Conservation (phyloP, 2,329 filamentous ascomycete genomes). For the Thermoascus crustaceus region DNA sequence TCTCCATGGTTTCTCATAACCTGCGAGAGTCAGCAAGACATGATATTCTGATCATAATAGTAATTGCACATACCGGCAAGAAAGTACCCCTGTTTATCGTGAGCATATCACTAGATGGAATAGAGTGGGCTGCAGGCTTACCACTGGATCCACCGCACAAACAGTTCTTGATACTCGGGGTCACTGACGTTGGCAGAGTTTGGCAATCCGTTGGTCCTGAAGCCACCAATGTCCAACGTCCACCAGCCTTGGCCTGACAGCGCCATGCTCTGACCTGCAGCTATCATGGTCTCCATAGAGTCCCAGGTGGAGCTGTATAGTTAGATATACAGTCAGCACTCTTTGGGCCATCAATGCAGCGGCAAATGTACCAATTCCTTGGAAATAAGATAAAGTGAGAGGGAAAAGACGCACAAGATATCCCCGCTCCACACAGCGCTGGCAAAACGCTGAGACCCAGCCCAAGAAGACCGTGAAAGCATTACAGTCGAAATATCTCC, state of each 20-base stretch:
- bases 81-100: too few relatives aligned
- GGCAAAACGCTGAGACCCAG: conserved; percentile 55
- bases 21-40: too few relatives aligned
- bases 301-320: too few relatives aligned
- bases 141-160: conserved; percentile 64
- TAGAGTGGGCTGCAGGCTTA: conserved; percentile 59
- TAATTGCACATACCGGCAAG: too few relatives aligned
- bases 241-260: conserved; percentile 58
- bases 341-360: too few relatives aligned
- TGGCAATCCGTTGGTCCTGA: conserved; percentile 21
- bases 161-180: conserved; percentile 54
- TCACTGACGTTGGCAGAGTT: conserved; percentile 52
- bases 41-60: too few relatives aligned
- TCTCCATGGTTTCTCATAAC: conserved; percentile 2
- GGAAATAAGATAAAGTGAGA: too few relatives aligned
- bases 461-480: conserved; percentile 50
- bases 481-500: conserved; percentile 54
- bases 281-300: conserved; percentile 51
- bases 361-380: neutral
- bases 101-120: too few relatives aligned
- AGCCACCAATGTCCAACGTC: conserved; percentile 64
- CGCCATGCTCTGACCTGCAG: conserved; percentile 59
- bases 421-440: conserved; percentile 61
- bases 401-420: conserved; percentile 47
- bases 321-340: too few relatives aligned